Percentiles rank a stretch among this genome's conserved stretches.
phyloP scores from a whole-genome alignment of 2,329 filamentous ascomycete species.

The Fusarium robinianum region DNA sequence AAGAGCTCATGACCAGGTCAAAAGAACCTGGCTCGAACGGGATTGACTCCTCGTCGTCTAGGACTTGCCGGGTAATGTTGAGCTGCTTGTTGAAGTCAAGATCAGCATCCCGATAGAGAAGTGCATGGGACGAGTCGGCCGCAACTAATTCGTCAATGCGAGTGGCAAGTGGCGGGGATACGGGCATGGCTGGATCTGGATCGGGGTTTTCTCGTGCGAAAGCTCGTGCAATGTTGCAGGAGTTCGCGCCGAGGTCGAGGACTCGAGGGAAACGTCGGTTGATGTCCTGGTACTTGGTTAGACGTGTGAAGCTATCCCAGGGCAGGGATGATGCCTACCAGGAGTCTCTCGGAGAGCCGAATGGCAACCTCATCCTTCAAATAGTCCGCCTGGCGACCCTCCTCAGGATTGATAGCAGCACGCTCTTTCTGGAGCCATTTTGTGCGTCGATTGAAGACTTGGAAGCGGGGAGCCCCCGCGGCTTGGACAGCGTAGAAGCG shows the following conservation, averaged over 20 bases:
- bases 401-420: constrained; percentile 69
- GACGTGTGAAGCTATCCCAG: too few relatives aligned
- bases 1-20: constrained; percentile 85
- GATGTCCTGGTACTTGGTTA: constrained; percentile 69
- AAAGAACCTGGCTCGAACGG: constrained; percentile 79
- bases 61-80: constrained; percentile 72
- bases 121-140: constrained; percentile 75
- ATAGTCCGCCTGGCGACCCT: constrained; percentile 84
- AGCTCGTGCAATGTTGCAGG: constrained; percentile 88
- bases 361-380: constrained; percentile 89
- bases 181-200: constrained; percentile 58
- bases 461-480: constrained; percentile 74
- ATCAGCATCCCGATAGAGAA: constrained; percentile 80
- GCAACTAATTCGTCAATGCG: constrained; percentile 77
- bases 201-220: constrained; percentile 73
- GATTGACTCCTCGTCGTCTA: constrained; percentile 74
- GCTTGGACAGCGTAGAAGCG: constrained; percentile 78
- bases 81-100: constrained; percentile 76
- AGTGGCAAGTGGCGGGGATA: constrained; percentile 67
- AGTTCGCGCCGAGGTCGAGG: constrained; percentile 92
- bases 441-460: constrained; percentile 86
- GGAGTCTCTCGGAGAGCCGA: constrained; percentile 80
- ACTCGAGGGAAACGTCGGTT: constrained; percentile 83
- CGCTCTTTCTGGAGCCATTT: constrained; percentile 95
- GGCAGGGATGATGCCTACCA: constrained; percentile 59